phyloP scores from a whole-genome alignment of 139 green algal species.

The Coccomyxa sp. region DNA sequence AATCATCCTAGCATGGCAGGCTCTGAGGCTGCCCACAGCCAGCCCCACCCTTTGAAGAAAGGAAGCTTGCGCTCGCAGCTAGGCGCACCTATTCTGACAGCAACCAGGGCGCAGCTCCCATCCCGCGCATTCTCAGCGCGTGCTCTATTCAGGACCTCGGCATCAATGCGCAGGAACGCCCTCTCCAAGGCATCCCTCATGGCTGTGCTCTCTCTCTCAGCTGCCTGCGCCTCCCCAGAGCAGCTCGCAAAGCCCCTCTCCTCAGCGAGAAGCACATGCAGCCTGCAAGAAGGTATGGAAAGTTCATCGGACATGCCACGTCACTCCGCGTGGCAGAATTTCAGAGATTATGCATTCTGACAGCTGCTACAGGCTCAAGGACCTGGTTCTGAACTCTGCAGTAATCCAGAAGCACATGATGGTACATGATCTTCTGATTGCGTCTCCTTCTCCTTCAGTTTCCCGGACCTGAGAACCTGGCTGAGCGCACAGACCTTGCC shows the following conservation, averaged over 20 bases:
- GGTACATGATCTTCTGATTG: too few species aligned
- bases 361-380: neutral
- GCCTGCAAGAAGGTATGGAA: conserved; percentile 9
- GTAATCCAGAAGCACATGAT: too few species aligned
- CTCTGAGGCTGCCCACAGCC: too few species aligned
- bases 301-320: neutral
- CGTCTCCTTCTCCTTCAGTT: too few species aligned
- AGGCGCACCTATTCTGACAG: conserved; percentile 44
- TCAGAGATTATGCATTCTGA: too few species aligned
- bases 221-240: neutral
- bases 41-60: too few species aligned
- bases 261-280: conserved; percentile 54
- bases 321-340: neutral
- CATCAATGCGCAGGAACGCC: conserved; percentile 46
- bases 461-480: too few species aligned
- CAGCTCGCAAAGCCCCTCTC: conserved; percentile 15
- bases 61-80: too few species aligned
- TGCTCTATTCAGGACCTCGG: conserved; percentile 45
- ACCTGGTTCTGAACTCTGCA: too few species aligned
- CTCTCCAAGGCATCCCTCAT: conserved; percentile 33
- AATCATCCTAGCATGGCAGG: too few species aligned
- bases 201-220: conserved; percentile 21
- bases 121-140: conserved; percentile 24
- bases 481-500: too few species aligned
- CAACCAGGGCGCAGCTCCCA: conserved; percentile 60